These are phyloP conservation scores for Orobanche coerulescens DNA, from an alignment of 257 asterid species.

Conservation along the genomic window DNA sequence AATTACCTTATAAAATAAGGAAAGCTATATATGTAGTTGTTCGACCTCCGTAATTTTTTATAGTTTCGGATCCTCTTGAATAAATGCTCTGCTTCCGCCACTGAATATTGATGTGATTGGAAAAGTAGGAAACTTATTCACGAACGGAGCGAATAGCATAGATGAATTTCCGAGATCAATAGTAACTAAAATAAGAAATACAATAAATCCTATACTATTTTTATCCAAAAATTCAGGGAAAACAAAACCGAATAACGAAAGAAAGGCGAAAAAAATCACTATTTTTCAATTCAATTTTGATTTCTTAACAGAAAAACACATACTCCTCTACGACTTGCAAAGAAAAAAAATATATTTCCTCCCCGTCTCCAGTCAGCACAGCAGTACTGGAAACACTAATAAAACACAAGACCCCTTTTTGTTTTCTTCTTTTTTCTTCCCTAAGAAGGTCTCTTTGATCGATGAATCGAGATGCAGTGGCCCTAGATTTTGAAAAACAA, in stretches of 20 bases:
- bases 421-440: constrained; percentile 16
- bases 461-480: constrained; percentile 33
- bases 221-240: background rate
- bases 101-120: no score
- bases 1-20: no score
- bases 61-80: no score
- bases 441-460: constrained; percentile 33
- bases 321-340: background rate
- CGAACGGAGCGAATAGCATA: no score
- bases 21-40: no score
- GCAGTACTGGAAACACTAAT: constrained; percentile 12
- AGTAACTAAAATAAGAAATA: background rate
- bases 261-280: background rate
- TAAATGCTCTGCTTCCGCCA: no score
- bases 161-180: no score
- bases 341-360: background rate
- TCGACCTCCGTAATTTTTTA: no score
- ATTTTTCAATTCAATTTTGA: background rate
- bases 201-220: background rate
- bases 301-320: background rate
- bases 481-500: constrained; percentile 36
- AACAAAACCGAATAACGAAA: background rate
- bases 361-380: constrained; percentile 22
- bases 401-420: constrained; percentile 17
- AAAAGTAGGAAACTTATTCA: no score